These are phyloP conservation scores for Kwoniella europaea DNA, from an alignment of 768 basidiomycete species.

Conservation along the genomic window DNA sequence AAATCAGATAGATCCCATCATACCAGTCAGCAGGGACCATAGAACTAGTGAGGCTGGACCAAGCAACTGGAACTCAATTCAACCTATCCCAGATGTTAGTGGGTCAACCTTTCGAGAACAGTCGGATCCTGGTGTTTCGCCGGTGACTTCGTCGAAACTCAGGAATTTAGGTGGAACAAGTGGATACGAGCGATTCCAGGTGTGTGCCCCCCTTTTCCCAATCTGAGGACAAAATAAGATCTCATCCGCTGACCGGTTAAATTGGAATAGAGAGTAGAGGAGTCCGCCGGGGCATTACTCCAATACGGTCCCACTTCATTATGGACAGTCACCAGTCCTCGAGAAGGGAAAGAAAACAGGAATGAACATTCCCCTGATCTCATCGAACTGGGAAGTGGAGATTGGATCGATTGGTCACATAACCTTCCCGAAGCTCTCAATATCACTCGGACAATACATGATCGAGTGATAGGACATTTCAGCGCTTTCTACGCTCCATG, in stretches of 20 bases:
- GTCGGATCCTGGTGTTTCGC: slow-evolving; percentile 11
- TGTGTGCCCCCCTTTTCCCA: not conserved
- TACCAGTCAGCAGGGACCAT: not conserved
- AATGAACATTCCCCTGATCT: not conserved
- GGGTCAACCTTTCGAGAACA: not conserved
- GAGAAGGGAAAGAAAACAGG: not conserved
- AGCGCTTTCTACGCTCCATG: slow-evolving; percentile 29
- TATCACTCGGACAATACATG: slow-evolving; percentile 24
- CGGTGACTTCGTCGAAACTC: not conserved
- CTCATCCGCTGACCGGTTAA: not conserved
- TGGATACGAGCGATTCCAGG: slow-evolving; percentile 26
- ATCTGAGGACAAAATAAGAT: not conserved
- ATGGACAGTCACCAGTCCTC: slow-evolving; percentile 27
- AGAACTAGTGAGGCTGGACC: slow-evolving; percentile 4
- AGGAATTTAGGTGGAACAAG: slow-evolving; percentile 12
- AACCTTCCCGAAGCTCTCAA: slow-evolving; percentile 25
- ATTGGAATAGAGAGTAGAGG: slow-evolving; percentile 25
- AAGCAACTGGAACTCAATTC: not conserved
- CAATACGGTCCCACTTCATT: slow-evolving; percentile 35
- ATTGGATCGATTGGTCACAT: slow-evolving; percentile 35
- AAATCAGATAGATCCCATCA: not conserved
- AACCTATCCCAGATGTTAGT: not conserved
- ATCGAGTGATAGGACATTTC: slow-evolving; percentile 28
- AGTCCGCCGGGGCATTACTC: slow-evolving; percentile 25
- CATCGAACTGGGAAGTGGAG: slow-evolving; percentile 22